These are phyloP conservation scores for Aspergillus taichungensis DNA, from an alignment of 495 filamentous ascomycete genomes.

Conservation along the genomic window DNA sequence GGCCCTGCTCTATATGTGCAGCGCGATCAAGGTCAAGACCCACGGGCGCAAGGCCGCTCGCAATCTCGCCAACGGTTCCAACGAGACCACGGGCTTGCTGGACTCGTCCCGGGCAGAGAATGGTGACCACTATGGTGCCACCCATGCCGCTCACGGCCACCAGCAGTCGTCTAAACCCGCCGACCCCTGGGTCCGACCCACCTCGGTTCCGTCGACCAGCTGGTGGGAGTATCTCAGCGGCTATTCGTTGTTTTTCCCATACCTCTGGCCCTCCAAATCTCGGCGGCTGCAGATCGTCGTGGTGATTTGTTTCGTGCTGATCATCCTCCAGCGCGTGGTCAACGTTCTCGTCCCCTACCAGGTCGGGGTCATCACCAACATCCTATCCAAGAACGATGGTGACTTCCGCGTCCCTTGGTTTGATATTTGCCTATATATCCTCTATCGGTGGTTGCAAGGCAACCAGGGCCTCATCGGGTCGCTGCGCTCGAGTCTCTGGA, in stretches of 20 bases:
- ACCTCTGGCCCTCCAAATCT: conserved; percentile 83
- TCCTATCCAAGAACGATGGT: conserved; percentile 43
- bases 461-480: conserved; percentile 79
- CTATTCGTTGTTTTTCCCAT: conserved; percentile 86
- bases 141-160: conserved; percentile 25
- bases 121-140: conserved; percentile 46
- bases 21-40: conserved; percentile 35
- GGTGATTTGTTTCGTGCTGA: conserved; percentile 68
- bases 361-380: conserved; percentile 62
- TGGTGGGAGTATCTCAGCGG: conserved; percentile 89
- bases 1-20: conserved; percentile 48
- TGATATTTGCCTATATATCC: conserved; percentile 67
- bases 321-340: conserved; percentile 66
- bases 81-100: conserved; percentile 50
- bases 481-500: conserved; percentile 75
- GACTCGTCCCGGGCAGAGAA: conserved; percentile 34
- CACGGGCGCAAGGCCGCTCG: conserved; percentile 15
- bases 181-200: conserved; percentile 56
- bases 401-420: conserved; percentile 52
- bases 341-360: conserved; percentile 76
- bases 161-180: conserved; percentile 30
- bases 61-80: conserved; percentile 22
- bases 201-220: conserved; percentile 55
- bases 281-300: conserved; percentile 62
- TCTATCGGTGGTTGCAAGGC: conserved; percentile 80